These are phyloP conservation scores for Trypanosoma platydactyli DNA, from an alignment of 208 protist species.

Conservation along the genomic window DNA sequence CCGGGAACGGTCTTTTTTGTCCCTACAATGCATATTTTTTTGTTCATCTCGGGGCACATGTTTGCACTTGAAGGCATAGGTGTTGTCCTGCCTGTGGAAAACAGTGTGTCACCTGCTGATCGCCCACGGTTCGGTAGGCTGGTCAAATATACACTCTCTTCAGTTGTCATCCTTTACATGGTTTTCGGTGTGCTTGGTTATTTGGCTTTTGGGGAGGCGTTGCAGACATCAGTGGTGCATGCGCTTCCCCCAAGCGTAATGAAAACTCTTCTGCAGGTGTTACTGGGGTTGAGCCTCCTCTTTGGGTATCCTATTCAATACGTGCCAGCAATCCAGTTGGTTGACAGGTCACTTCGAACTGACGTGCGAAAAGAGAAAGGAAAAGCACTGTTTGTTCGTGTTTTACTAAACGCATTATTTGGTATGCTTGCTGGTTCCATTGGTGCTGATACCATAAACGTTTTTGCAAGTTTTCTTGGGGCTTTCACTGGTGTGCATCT, in stretches of 20 bases:
- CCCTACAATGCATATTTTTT: slow-evolving; percentile 44
- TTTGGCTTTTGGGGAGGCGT: slow-evolving; percentile 59
- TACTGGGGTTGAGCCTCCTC: slow-evolving; percentile 68
- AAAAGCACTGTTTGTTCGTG: slow-evolving; percentile 46
- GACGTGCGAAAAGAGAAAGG: slow-evolving; percentile 26
- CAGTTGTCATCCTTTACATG: slow-evolving; percentile 63
- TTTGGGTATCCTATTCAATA: slow-evolving; percentile 82
- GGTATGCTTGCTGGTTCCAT: slow-evolving; percentile 53
- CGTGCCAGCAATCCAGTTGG: slow-evolving; percentile 80
- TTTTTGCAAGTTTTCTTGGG: slow-evolving; percentile 79
- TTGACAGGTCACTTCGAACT: slow-evolving; percentile 59
- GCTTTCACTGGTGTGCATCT: slow-evolving; percentile 79
- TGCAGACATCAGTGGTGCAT: slow-evolving; percentile 71
- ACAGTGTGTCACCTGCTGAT: slow-evolving; percentile 58
- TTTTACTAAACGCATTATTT: slow-evolving; percentile 54
- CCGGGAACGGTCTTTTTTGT: slow-evolving; percentile 31
- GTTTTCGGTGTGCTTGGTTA: slow-evolving; percentile 72
- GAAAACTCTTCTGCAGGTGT: slow-evolving; percentile 49
- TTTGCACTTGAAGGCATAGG: slow-evolving; percentile 81
- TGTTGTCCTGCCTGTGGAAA: slow-evolving; percentile 76
- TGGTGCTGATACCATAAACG: slow-evolving; percentile 70
- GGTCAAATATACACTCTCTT: slow-evolving; percentile 54
- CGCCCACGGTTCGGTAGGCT: slow-evolving; percentile 38
- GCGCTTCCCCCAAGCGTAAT: slow-evolving; percentile 48
- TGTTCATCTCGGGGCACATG: slow-evolving; percentile 81